Evolutionary conservation across 768 basidiomycete genomes (phyloP), one percentile per base, ranked within the genome.

Genomic region (Trametes punicea): DNA sequence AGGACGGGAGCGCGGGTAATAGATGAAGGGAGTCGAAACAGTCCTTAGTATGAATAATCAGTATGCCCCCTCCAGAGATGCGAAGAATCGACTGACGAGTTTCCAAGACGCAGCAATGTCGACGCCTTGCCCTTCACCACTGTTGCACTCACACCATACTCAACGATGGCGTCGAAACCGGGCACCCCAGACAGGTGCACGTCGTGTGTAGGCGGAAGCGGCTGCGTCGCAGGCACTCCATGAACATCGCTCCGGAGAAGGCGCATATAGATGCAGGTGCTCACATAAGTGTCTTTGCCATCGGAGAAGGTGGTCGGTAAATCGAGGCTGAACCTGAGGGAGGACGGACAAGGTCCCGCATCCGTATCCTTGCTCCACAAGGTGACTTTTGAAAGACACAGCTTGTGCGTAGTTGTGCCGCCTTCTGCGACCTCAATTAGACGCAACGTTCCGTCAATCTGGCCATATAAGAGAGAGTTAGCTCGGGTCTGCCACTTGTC

Each of bases 151-250:
- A 89, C 75, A 25, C 74, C 75, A 64, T 90, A 91, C 23, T 80
- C 79, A 49, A 88, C 81, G 6, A 69, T 78, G 13, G 88, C 87
- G 15, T 75, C 73, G 64, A 90, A 89, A 1, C 88, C 89, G 9
- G 88, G 88, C 6, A 90, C 67, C 3, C 88, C 88, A 11, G 80
- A 78, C 16, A 90, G 72, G 59, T 84, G 85, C 15, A 85, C 81
- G 54, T 82, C 75, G 58, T 82, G 85, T 11, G 81, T 87, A 0
- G 88, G 89, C 20, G 88, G 88, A 21, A 91, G 73, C 40, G 81
- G 75, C 88, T 90, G 51, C 34, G 15, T 16, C 34, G 34, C 31
- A 31, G 8, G n/a, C 13, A 10, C 15, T 7, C 5, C n/a, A n/a
- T 36, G 13, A 36, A 16, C 5, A 5, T 10, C 5, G 15, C n/a